Evolutionary conservation across 129 eudicot genomes (phyloP).

Genomic region (Dittrichia graveolens): DNA sequence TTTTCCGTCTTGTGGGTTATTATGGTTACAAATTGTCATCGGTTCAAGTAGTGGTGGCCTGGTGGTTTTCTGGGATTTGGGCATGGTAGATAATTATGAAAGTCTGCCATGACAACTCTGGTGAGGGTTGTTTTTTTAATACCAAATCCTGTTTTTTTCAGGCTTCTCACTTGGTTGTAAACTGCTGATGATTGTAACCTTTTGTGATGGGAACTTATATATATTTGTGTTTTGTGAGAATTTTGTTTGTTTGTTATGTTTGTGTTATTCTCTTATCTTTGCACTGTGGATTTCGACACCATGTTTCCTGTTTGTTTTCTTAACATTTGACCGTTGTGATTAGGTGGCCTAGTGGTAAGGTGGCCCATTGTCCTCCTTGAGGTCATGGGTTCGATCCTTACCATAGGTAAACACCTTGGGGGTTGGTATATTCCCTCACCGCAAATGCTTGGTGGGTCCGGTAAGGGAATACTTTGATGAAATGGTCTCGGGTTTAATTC

Average conservation of each 20-base stretch:
- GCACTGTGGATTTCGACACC: neutral
- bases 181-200: slow-evolving; percentile 39
- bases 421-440: too few species aligned
- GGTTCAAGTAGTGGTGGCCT: slow-evolving; percentile 40
- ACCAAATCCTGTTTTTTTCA: slow-evolving; percentile 57
- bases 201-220: slow-evolving; percentile 34
- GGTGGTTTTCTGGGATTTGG: slow-evolving; percentile 60
- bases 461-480: too few species aligned
- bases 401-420: too few species aligned
- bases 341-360: too few species aligned
- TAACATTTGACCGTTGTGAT: too few species aligned
- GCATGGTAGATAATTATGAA: slow-evolving; percentile 43
- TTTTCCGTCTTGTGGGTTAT: slow-evolving; percentile 4
- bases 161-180: slow-evolving; percentile 43
- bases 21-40: slow-evolving; percentile 35
- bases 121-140: slow-evolving; percentile 51
- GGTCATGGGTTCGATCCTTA: too few species aligned
- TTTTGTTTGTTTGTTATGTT: neutral
- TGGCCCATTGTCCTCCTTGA: too few species aligned
- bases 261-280: neutral
- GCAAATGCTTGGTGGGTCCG: too few species aligned
- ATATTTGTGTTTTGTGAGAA: neutral
- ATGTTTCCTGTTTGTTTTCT: neutral
- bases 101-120: slow-evolving; percentile 51
- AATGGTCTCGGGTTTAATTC: too few species aligned